phyloP scores from a whole-genome alignment of 1,284 basidiomycete genomes.

The Dichomitus squalens region DNA sequence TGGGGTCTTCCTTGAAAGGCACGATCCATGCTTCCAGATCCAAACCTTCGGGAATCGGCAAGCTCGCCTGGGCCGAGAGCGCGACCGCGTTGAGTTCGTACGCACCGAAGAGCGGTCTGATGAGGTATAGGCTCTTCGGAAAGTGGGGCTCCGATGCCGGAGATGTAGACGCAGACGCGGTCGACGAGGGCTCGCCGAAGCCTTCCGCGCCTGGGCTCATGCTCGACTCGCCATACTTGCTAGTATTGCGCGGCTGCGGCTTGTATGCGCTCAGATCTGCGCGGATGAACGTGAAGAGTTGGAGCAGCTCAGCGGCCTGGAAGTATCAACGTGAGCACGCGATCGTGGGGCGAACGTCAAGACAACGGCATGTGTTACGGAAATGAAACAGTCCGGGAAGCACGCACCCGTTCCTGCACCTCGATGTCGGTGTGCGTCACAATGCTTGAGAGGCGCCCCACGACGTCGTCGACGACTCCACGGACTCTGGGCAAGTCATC shows the following conservation, averaged over 20 bases:
- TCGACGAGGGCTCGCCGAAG: conserved; percentile 35
- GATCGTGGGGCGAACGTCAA: background rate
- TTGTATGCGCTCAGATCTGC: conserved; percentile 73
- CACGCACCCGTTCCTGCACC: conserved; percentile 85
- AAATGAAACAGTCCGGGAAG: background rate
- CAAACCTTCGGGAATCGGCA: conserved; percentile 82
- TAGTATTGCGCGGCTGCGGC: conserved; percentile 43
- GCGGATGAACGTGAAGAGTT: conserved; percentile 81
- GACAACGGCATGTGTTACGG: background rate
- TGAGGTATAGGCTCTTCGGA: conserved; percentile 89
- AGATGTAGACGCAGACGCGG: background rate
- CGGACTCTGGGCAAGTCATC: conserved; percentile 66
- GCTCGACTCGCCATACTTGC: conserved; percentile 34
- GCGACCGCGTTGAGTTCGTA: conserved; percentile 91
- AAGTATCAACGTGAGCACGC: background rate
- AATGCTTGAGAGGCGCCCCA: conserved; percentile 57
- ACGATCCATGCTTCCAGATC: conserved; percentile 88
- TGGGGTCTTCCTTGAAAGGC: conserved; percentile 38
- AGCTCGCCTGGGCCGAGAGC: conserved; percentile 75
- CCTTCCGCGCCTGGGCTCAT: conserved; percentile 30
- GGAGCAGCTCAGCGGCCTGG: conserved; percentile 79
- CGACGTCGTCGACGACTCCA: conserved; percentile 60
- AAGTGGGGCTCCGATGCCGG: conserved; percentile 51
- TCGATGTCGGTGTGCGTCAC: conserved; percentile 73
- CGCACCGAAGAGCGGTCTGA: conserved; percentile 78